A percentile compares a stretch with the other conserved stretches of the same genome.
Conservation (phyloP, 1,139 yeast species). For the Taiozyma sp. region DNA sequence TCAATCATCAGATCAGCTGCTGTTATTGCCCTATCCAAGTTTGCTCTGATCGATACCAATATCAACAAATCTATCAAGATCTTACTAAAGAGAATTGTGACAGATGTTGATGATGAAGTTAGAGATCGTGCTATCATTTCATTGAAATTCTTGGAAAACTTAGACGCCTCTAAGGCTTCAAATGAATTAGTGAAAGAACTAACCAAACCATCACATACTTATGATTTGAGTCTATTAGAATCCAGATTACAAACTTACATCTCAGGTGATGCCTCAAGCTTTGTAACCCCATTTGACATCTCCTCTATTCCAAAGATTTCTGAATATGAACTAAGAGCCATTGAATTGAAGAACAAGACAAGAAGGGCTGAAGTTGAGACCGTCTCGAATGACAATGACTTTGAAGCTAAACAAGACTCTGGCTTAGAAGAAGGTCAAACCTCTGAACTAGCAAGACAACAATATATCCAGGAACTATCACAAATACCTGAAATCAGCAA, state of each 20-base stretch:
- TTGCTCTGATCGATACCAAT: constrained; percentile 69
- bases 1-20: constrained; percentile 96
- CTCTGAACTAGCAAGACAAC: constrained; percentile 42
- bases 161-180: constrained; percentile 40
- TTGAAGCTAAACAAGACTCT: constrained; percentile 2
- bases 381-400: constrained; percentile 6
- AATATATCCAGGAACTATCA: constrained; percentile 60
- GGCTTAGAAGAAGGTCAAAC: constrained; percentile 20
- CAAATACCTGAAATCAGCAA: constrained; percentile 60
- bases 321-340: constrained; percentile 50
- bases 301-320: constrained; percentile 45
- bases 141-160: constrained; percentile 52
- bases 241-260: constrained; percentile 70
- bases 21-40: constrained; percentile 85
- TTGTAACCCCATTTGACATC: constrained; percentile 65
- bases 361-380: constrained; percentile 25
- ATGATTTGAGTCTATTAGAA: constrained; percentile 74
- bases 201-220: constrained; percentile 62
- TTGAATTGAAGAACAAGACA: constrained; percentile 36
- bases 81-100: constrained; percentile 75
- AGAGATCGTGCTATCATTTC: constrained; percentile 96
- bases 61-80: constrained; percentile 68
- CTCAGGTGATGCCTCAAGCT: constrained; percentile 53
- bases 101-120: constrained; percentile 93
- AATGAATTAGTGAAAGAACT: constrained; percentile 36